Evolutionary conservation across 805 yeast species (phyloP), one percentile per base, ranked within the genome.

Genomic region (Wickerhamomyces tratensis): DNA sequence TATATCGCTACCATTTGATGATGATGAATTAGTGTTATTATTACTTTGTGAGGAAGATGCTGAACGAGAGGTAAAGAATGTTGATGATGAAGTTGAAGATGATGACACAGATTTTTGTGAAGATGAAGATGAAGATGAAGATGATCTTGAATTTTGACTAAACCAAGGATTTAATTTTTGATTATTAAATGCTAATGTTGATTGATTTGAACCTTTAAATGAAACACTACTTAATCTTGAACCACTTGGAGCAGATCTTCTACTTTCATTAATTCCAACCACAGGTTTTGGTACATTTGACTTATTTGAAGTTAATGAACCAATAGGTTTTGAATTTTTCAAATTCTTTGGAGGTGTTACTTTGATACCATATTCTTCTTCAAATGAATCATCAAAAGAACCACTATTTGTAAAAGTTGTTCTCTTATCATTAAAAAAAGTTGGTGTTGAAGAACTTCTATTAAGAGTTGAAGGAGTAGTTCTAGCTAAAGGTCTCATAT

Each of bases 311-410:
- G 10, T 5, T 5, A 38, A 6, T 5, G 27, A 29, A 6, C 49
- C 49, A 25, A 46, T 33, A 11, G 51, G 51, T 34, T 40, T 41
- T 13, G 51, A 46, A 20, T 43, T 41, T 38, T 48, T 48, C 39
- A 46, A 33, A 27, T 48, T 48, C 7, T 26, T 43, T 2, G 41
- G 36, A 12, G 37, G 38, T 12, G 39, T n/a, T n/a, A 31, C 39
- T 10, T 33, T 37, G 14, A 15, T 36, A 3, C 40, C 25, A 25
- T 38, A 45, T 30, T 44, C 46, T 29, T 37, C 43, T 13, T 30
- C 25, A 25, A 29, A 14, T 14, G 25, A 33, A 20, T 34, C 44
- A 33, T 38, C 35, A 15, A 41, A 41, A 5, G 44, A 38, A 12
- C 36, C 39, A 9, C 20, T 7, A 31, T 20, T 31, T 26, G 25